These are phyloP conservation scores for Penicillium janthinellum DNA, from an alignment of 2,329 filamentous ascomycete genomes.

Conservation along the genomic window DNA sequence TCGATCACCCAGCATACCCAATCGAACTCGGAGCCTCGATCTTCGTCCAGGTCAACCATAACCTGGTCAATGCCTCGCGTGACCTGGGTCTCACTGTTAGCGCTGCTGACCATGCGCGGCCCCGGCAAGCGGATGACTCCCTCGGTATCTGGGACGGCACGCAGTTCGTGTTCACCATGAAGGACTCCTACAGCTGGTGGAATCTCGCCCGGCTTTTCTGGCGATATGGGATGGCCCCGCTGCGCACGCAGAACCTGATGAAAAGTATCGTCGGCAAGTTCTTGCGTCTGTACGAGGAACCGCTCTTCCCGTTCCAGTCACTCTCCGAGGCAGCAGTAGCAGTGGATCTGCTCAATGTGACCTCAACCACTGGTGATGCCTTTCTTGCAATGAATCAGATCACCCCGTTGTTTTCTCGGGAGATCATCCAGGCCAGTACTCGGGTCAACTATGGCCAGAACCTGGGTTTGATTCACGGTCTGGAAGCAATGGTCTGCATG, in stretches of 20 bases:
- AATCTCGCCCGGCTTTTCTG: constrained; percentile 76
- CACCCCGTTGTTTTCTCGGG: constrained; percentile 66
- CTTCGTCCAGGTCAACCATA: constrained; percentile 82
- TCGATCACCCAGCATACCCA: constrained; percentile 65
- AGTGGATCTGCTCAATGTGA: constrained; percentile 67
- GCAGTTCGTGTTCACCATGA: constrained; percentile 68
- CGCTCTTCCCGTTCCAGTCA: constrained; percentile 80
- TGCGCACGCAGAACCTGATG: constrained; percentile 72
- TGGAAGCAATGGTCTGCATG: constrained; percentile 92
- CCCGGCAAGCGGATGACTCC: constrained; percentile 49
- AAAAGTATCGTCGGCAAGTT: constrained; percentile 72
- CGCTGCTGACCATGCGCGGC: constrained; percentile 52
- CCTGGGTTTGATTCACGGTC: constrained; percentile 77
- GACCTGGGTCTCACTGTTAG: constrained; percentile 68
- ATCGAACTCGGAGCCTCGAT: constrained; percentile 91
- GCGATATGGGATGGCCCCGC: constrained; percentile 80
- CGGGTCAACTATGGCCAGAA: constrained; percentile 96
- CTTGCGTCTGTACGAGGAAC: constrained; percentile 75
- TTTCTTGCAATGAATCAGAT: constrained; percentile 71
- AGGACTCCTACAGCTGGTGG: constrained; percentile 71
- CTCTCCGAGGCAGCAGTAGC: constrained; percentile 69
- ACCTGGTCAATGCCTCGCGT: constrained; percentile 72
- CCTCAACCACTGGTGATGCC: constrained; percentile 71
- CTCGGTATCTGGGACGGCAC: constrained; percentile 85
- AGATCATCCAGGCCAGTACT: constrained; percentile 87